phyloP scores from a whole-genome alignment of 768 basidiomycete species.

The Auricularia cornea region DNA sequence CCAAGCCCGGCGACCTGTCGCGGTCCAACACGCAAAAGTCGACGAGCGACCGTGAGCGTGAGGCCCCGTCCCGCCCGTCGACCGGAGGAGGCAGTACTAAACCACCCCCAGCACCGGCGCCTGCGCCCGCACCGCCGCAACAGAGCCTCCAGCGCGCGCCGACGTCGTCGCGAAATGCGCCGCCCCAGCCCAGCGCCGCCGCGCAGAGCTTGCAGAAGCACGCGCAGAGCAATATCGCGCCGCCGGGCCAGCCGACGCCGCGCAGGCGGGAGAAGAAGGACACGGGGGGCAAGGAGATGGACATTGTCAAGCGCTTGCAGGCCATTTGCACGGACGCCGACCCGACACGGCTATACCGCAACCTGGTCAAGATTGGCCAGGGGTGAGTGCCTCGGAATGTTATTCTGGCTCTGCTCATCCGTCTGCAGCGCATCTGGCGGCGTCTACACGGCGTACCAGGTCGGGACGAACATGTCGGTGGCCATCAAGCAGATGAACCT shows the following conservation, averaged over 20 bases:
- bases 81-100: neutral
- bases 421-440: conserved; percentile 80
- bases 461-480: conserved; percentile 86
- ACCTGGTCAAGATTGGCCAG: conserved; percentile 93
- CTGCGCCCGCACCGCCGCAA: conserved; percentile 54
- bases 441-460: conserved; percentile 97
- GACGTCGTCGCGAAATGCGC: conserved; percentile 15
- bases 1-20: neutral
- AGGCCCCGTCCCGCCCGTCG: conserved; percentile 6
- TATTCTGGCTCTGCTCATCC: neutral
- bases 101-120: conserved; percentile 18
- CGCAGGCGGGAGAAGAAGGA: conserved; percentile 82
- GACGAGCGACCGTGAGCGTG: conserved; percentile 10
- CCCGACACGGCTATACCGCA: conserved; percentile 88
- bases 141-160: conserved; percentile 24
- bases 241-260: conserved; percentile 68
- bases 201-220: conserved; percentile 28
- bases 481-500: conserved; percentile 99
- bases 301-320: conserved; percentile 84
- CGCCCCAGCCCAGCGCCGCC: conserved; percentile 53
- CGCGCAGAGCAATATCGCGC: conserved; percentile 53
- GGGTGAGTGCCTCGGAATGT: conserved; percentile 49
- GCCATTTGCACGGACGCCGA: conserved; percentile 97
- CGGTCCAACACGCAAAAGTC: neutral
- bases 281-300: conserved; percentile 38